phyloP scores from a whole-genome alignment of 2,329 filamentous ascomycete genomes.

The Gaeumannomyces sp. region DNA sequence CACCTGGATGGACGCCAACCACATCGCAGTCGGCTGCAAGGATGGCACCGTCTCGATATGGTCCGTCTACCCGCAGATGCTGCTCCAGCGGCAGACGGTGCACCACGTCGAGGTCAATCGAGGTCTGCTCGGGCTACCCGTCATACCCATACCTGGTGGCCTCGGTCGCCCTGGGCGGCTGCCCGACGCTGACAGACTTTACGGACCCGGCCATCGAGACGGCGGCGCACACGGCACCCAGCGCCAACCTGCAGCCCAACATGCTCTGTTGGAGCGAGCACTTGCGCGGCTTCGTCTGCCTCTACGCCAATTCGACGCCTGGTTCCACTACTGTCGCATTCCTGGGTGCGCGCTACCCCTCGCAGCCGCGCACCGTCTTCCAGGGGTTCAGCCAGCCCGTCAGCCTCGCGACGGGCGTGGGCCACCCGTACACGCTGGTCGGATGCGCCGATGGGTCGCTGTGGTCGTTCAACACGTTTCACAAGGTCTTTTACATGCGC shows the following conservation, averaged over 20 bases:
- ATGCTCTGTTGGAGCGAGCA: conserved; percentile 50
- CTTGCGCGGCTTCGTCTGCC: conserved; percentile 46
- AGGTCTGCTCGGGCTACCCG: conserved; percentile 50
- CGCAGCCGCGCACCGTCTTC: conserved; percentile 45
- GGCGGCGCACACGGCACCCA: conserved; percentile 45
- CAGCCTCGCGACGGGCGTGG: conserved; percentile 41
- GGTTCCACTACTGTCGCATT: conserved; percentile 48
- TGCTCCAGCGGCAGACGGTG: conserved; percentile 46
- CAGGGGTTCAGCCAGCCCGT: conserved; percentile 35
- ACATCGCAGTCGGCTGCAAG: conserved; percentile 47
- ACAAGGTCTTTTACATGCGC: conserved; percentile 36
- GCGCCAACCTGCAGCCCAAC: conserved; percentile 46
- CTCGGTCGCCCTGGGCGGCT: conserved; percentile 48
- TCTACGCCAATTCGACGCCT: conserved; percentile 46
- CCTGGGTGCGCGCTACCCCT: conserved; percentile 45
- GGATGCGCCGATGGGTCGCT: conserved; percentile 42
- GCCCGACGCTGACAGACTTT: conserved; percentile 46
- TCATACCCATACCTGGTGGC: conserved; percentile 50
- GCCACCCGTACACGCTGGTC: conserved; percentile 46
- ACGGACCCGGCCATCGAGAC: conserved; percentile 44
- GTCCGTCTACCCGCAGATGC: conserved; percentile 43
- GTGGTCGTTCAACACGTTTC: conserved; percentile 33
- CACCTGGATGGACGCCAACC: conserved; percentile 50
- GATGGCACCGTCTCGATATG: conserved; percentile 52
- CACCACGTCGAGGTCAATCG: conserved; percentile 48